Conservation (phyloP, 2,329 filamentous ascomycete species). For the Magnaporthiopsis poae region DNA sequence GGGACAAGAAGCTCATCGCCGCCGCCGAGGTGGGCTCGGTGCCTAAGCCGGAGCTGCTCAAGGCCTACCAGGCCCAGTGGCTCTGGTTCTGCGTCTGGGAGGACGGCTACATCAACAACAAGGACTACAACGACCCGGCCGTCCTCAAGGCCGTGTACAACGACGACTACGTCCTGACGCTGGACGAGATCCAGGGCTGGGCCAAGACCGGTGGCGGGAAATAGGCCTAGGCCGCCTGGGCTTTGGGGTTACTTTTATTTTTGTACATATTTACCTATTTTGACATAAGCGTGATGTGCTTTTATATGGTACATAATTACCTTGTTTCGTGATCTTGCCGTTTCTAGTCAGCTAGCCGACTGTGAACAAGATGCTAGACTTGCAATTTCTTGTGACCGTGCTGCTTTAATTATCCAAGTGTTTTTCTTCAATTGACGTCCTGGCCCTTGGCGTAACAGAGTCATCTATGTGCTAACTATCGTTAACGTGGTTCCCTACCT, state of each 20-base stretch:
- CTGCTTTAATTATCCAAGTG: too few relatives aligned
- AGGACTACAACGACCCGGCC: slow-evolving; percentile 29
- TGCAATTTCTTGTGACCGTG: too few relatives aligned
- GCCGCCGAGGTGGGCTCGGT: slow-evolving; percentile 37
- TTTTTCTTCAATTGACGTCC: too few relatives aligned
- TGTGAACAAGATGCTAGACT: too few relatives aligned
- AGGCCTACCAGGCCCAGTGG: slow-evolving; percentile 37
- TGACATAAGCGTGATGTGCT: neutral
- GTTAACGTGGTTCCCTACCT: too few relatives aligned
- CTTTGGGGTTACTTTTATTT: neutral
- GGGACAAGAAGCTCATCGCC: slow-evolving; percentile 37
- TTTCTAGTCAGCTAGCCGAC: too few relatives aligned
- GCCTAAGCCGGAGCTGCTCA: slow-evolving; percentile 30
- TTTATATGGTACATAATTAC: too few relatives aligned
- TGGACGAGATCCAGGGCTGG: slow-evolving; percentile 28
- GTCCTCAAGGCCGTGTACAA: slow-evolving; percentile 28
- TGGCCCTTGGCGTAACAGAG: too few relatives aligned
- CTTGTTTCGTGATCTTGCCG: too few relatives aligned
- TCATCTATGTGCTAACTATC: too few relatives aligned
- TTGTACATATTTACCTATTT: neutral
- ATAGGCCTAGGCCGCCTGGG: neutral
- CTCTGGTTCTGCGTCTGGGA: slow-evolving; percentile 37
- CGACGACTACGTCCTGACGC: slow-evolving; percentile 23
- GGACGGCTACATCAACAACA: slow-evolving; percentile 32
- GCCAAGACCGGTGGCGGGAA: neutral